Conservation (phyloP, 1,284 basidiomycete species). For the Ceratobasidium sp. region DNA sequence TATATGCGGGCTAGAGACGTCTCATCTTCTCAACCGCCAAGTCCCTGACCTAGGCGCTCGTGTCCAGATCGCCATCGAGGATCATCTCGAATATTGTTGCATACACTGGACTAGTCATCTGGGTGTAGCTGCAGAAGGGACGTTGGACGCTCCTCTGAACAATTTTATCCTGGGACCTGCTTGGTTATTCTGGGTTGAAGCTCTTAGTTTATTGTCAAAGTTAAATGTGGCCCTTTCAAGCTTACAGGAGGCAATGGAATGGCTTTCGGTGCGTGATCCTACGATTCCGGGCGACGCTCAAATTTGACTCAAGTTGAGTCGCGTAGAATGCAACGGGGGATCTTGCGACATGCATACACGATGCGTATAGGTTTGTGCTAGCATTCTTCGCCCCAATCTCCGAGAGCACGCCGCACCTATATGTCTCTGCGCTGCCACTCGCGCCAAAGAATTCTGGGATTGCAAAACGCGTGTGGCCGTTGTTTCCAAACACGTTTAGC, state of each 20-base stretch:
- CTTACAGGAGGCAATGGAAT: too few species aligned
- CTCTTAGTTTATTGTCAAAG: slow-evolving; percentile 13
- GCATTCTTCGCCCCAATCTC: background rate
- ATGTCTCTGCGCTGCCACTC: background rate
- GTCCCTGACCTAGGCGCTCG: background rate
- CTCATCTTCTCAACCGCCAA: background rate
- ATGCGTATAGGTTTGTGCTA: background rate
- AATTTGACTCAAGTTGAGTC: too few species aligned
- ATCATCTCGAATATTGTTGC: background rate
- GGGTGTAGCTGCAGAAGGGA: background rate
- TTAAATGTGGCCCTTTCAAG: background rate
- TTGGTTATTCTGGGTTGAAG: slow-evolving; percentile 43
- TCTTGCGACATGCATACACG: background rate
- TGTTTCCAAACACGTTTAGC: slow-evolving; percentile 3
- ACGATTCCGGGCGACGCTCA: too few species aligned
- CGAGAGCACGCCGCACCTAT: slow-evolving; percentile 6
- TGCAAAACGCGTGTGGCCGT: background rate
- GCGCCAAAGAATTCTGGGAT: background rate
- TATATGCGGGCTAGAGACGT: slow-evolving; percentile 28
- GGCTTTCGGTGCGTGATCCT: too few species aligned
- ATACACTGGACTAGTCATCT: slow-evolving; percentile 21
- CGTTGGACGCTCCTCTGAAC: background rate
- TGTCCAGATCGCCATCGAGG: background rate
- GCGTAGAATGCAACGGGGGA: too few species aligned
- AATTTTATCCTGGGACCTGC: background rate